Percentiles rank a stretch among this genome's conserved stretches.
Evolutionary conservation across 352 stramenopile species (phyloP).

Genomic region (Globisporangium paddicum): DNA sequence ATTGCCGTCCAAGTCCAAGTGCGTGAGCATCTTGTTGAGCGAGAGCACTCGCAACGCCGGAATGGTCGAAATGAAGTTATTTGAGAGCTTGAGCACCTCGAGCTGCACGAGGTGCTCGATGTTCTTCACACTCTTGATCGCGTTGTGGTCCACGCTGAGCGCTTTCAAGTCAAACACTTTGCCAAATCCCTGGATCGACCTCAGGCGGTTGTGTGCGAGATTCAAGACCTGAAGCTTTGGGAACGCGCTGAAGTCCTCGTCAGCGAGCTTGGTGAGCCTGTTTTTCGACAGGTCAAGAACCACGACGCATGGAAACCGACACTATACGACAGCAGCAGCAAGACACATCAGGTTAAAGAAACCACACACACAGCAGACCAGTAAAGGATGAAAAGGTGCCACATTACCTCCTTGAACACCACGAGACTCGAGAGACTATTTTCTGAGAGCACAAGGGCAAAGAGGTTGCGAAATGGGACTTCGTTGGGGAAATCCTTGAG

Average conservation of each 20-base stretch:
- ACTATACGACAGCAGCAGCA: constrained; percentile 24
- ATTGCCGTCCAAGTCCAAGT: constrained; percentile 77
- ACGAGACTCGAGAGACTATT: constrained; percentile 46
- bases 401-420: constrained; percentile 53
- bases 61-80: constrained; percentile 44
- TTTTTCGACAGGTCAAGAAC: constrained; percentile 69
- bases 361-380: background rate
- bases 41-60: constrained; percentile 62
- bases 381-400: background rate
- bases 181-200: constrained; percentile 42
- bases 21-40: constrained; percentile 62
- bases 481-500: constrained; percentile 48
- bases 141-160: constrained; percentile 53
- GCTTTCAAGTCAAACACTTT: constrained; percentile 58
- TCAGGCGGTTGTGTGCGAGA: constrained; percentile 53
- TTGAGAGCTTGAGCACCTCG: constrained; percentile 46
- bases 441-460: constrained; percentile 54
- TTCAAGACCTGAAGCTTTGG: constrained; percentile 65
- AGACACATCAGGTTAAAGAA: background rate
- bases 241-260: constrained; percentile 45
- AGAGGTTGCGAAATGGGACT: constrained; percentile 50
- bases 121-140: constrained; percentile 62
- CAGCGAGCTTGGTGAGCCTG: constrained; percentile 42
- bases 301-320: constrained; percentile 44
- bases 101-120: constrained; percentile 62